Base-by-base conservation (phyloP, 2,329 filamentous ascomycete genomes). In the Exophiala calicioides region DNA sequence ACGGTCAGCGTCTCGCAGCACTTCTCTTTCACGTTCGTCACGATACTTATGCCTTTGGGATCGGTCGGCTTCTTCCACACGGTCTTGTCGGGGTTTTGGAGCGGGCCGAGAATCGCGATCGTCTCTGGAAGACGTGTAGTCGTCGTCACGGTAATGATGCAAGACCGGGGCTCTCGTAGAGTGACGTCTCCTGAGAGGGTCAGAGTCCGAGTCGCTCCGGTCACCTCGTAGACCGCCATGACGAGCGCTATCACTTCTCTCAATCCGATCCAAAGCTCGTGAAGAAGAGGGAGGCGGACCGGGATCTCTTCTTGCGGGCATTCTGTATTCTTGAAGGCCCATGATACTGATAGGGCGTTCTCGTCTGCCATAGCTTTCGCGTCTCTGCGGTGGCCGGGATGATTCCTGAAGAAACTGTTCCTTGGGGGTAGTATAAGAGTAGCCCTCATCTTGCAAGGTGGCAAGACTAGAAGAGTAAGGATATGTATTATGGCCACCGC, bases 401-500 rank as follows among this genome's bases (percentile, higher is more conserved):
- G 43, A 50, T 38, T 75, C 72, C 31, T 68, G 65, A 20, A 73
- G 66, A 49, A 73, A 72, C 43, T 73, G 70, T 43, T 75, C 71
- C 27, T 66, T 65, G 2, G 71, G 65, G 5, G 67, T 71, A 10
- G 72, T 76, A 50, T 75, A 75, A 9, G 71, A 73, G 52, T 72
- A 74, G 24, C 48, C 52, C 27, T 58, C 50, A 37, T 59, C 58
- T 21, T 53, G 47, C 10, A 49, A 34, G n/a, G 44, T 37, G 8
- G 13, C 46, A 29, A 29, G 33, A 4, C 33, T 29, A 8, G 50
- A 24, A 26, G 42, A 42, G 23, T 38, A 40, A 3, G 52, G 44
- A 23, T 47, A 44, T 15, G 32, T 24, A 46, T 55, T 57, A 34
- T 57, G 55, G 15, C 54, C 54, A 29, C 54, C 54, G 13, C 51